Evolutionary conservation across 768 basidiomycete genomes (phyloP).

Genomic region (Phlegmacium glaucopus): DNA sequence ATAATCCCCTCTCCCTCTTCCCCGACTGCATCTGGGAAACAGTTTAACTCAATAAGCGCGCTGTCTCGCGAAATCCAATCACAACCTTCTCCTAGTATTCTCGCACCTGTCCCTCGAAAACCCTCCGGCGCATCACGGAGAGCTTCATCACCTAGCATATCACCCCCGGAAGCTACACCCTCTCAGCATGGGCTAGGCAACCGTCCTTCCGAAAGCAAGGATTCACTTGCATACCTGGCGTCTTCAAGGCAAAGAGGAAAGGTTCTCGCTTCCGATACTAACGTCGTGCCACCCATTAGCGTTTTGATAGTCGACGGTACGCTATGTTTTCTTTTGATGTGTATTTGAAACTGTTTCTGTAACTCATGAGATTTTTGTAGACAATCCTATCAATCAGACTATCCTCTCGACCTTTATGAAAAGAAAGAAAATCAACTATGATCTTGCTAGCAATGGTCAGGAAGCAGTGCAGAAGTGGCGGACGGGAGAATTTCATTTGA

Average conservation of each 20-base stretch:
- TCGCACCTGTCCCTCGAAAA: neutral
- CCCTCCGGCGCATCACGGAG: neutral
- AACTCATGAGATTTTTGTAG: constrained; percentile 38
- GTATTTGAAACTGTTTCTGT: neutral
- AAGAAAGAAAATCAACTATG: constrained; percentile 93
- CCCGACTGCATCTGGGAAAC: neutral
- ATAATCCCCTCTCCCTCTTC: constrained; percentile 3
- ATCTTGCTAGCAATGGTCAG: constrained; percentile 90
- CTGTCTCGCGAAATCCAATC: neutral
- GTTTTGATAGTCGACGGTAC: constrained; percentile 97
- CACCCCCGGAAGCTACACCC: neutral
- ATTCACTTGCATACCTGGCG: constrained; percentile 19
- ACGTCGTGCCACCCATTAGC: constrained; percentile 93
- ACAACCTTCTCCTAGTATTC: neutral
- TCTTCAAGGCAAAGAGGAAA: constrained; percentile 48
- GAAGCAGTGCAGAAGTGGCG: constrained; percentile 97
- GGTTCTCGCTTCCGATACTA: constrained; percentile 43
- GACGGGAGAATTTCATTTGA: constrained; percentile 90
- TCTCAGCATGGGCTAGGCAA: constrained; percentile 11
- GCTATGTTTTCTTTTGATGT: constrained; percentile 21
- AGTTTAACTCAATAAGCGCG: neutral
- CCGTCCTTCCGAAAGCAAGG: constrained; percentile 20
- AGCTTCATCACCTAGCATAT: neutral
- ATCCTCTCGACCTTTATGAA: constrained; percentile 97
- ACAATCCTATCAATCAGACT: constrained; percentile 98